phyloP scores from a whole-genome alignment of 192 early-diverging fungal species.

The Coemansia sp. region DNA sequence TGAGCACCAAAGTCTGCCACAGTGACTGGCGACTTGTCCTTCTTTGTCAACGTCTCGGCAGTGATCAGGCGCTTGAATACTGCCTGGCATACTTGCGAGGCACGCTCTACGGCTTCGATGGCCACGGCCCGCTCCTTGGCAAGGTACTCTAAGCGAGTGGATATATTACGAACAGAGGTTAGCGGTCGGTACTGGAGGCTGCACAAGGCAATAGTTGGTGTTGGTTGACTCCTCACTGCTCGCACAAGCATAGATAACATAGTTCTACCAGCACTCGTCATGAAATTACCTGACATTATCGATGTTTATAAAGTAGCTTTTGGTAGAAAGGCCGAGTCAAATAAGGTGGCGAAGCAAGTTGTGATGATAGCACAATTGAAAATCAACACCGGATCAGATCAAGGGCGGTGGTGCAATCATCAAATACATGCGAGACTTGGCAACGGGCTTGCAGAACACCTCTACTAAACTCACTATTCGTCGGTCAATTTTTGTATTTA shows the following conservation, averaged over 20 bases:
- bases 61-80: constrained; percentile 85
- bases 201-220: not conserved
- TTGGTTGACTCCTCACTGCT: not conserved
- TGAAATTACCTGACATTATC: not conserved
- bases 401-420: constrained; percentile 1
- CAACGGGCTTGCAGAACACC: not conserved
- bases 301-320: not conserved
- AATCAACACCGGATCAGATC: not conserved
- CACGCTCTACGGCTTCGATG: constrained; percentile 86
- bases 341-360: not conserved
- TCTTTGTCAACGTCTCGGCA: constrained; percentile 84
- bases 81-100: constrained; percentile 83
- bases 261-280: not conserved
- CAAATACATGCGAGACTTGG: not conserved
- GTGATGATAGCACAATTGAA: not conserved
- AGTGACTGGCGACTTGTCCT: constrained; percentile 97
- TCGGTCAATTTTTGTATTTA: constrained; percentile 21
- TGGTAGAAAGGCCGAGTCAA: not conserved
- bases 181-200: not conserved
- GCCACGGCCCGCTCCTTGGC: constrained; percentile 79
- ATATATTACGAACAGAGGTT: constrained; percentile 9
- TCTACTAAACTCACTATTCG: constrained; percentile 9
- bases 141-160: constrained; percentile 41
- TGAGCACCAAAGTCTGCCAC: constrained; percentile 97
- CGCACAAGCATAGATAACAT: not conserved